Evolutionary conservation across 2,329 filamentous ascomycete genomes (phyloP).

Genomic region (Dactylellina sp.): DNA sequence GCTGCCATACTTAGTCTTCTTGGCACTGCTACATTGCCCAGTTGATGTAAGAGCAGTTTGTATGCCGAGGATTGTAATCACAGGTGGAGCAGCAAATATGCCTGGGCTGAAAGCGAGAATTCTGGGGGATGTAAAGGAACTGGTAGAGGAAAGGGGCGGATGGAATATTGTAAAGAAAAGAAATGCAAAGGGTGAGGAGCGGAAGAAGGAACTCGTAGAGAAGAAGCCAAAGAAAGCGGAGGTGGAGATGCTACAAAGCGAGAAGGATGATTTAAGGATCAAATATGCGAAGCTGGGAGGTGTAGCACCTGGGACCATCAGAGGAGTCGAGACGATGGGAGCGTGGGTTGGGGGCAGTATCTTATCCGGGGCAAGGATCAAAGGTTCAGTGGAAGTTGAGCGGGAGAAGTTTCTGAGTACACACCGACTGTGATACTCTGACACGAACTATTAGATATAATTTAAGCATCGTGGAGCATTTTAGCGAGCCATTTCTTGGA

Average conservation of each 20-base stretch:
- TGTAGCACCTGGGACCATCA: constrained; percentile 55
- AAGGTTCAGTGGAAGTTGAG: constrained; percentile 74
- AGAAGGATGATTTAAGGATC: constrained; percentile 51
- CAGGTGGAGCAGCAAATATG: constrained; percentile 81
- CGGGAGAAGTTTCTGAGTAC: constrained; percentile 70
- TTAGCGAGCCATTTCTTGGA: constrained; percentile 17
- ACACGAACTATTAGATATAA: neutral
- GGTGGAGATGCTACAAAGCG: constrained; percentile 47
- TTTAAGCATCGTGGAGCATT: constrained; percentile 15
- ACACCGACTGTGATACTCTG: constrained; percentile 28
- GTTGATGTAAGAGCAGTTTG: constrained; percentile 85
- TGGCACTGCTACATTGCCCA: constrained; percentile 78
- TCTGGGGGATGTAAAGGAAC: constrained; percentile 76
- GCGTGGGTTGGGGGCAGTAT: constrained; percentile 75
- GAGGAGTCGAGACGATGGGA: constrained; percentile 72
- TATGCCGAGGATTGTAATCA: constrained; percentile 89
- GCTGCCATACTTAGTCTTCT: constrained; percentile 80
- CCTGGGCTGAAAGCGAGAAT: constrained; percentile 82
- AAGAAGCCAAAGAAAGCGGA: constrained; percentile 37
- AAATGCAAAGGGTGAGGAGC: constrained; percentile 27
- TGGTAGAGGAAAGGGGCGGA: constrained; percentile 80
- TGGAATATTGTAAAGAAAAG: constrained; percentile 52
- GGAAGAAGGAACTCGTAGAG: constrained; percentile 33
- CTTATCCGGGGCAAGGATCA: constrained; percentile 70
- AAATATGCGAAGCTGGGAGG: constrained; percentile 48